Evolutionary conservation across 2,329 filamentous ascomycete species (phyloP).

Genomic region (Cordyceps fumosorosea): DNA sequence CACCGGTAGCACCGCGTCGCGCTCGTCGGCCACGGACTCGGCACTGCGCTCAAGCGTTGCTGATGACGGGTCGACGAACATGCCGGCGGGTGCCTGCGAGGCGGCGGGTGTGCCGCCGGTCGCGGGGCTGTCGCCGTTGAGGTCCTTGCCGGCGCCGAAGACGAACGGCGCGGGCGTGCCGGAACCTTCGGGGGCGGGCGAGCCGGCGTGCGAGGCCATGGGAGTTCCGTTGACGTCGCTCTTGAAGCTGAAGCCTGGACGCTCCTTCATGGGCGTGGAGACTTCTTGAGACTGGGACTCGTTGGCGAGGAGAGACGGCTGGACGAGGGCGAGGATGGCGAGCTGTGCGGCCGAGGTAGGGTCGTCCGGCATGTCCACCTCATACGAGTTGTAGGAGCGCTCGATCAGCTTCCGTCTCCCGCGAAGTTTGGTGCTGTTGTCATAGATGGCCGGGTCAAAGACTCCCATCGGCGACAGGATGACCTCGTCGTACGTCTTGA

Average conservation of each 20-base stretch:
- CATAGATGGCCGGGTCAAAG: conserved; percentile 82
- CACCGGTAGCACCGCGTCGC: conserved; percentile 74
- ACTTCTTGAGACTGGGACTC: conserved; percentile 40
- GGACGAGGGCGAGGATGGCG: conserved; percentile 52
- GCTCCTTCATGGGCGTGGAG: conserved; percentile 57
- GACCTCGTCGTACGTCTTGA: conserved; percentile 96
- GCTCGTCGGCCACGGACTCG: conserved; percentile 55
- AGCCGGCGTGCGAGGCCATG: conserved; percentile 77
- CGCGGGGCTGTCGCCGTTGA: conserved; percentile 45
- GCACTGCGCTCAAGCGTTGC: conserved; percentile 37
- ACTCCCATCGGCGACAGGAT: conserved; percentile 94
- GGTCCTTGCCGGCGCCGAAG: conserved; percentile 45
- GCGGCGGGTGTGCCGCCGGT: conserved; percentile 41
- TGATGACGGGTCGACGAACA: conserved; percentile 41
- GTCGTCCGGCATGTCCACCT: conserved; percentile 80
- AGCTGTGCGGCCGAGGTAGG: conserved; percentile 80
- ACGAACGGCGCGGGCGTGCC: conserved; percentile 59
- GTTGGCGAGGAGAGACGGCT: conserved; percentile 44
- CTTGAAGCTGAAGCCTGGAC: conserved; percentile 59
- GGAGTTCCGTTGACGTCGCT: conserved; percentile 72
- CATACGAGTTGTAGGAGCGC: conserved; percentile 89
- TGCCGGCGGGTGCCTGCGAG: conserved; percentile 34
- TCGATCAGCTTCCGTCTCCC: conserved; percentile 76
- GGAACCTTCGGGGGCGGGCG: conserved; percentile 72
- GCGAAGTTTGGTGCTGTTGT: conserved; percentile 70